Evolutionary conservation across 2,329 filamentous ascomycete species (phyloP), one percentile per base, ranked within the genome.

Genomic region (Trichoderma koningiopsis): DNA sequence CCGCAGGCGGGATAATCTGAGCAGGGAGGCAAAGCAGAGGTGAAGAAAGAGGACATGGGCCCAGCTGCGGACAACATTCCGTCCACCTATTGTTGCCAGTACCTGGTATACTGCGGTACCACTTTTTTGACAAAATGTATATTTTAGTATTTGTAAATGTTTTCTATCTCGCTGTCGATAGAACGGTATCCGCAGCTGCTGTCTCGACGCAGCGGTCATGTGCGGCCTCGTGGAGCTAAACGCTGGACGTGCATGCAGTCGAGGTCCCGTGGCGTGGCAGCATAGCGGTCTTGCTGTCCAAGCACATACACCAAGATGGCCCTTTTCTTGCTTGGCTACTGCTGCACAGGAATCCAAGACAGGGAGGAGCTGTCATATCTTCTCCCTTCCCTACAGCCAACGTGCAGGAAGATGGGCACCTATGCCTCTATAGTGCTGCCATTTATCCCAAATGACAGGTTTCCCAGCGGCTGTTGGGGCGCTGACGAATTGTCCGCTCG

Each of bases 181-280:
- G 47, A 56, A 19, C 22, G 29, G 62, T 49, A 47, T 57, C 53
- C 53, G 52, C 53, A 57, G 35, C 8, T 29, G 31, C 55, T 27
- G 35, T 24, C 52, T 65, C 52, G 52, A 65, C 35, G n/a, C 52
- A 47, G 19, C 64, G 56, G 65, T 68, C 56, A 68, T 68, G 65
- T 49, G 56, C 22, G 65, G 27, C 37, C 40, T 68, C 56, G 65
- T 68, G 65, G 57, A 61, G 65, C 33, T 57, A 33, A 60, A 68
- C 43, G 73, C 72, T 72, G 74, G 71, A 71, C 73, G 72, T 77
- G 75, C 76, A 77, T 77, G 72, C 71, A 73, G 74, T 70, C 71
- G 69, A 74, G 74, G 76, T 77, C 76, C 74, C 75, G 76, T 77
- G 76, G 75, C 43, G 68, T 66, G 68, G 53, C 68, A 66, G 52